These are phyloP conservation scores for Diacronema lutheri DNA, from an alignment of 78 protist genomes.

Conservation along the genomic window DNA sequence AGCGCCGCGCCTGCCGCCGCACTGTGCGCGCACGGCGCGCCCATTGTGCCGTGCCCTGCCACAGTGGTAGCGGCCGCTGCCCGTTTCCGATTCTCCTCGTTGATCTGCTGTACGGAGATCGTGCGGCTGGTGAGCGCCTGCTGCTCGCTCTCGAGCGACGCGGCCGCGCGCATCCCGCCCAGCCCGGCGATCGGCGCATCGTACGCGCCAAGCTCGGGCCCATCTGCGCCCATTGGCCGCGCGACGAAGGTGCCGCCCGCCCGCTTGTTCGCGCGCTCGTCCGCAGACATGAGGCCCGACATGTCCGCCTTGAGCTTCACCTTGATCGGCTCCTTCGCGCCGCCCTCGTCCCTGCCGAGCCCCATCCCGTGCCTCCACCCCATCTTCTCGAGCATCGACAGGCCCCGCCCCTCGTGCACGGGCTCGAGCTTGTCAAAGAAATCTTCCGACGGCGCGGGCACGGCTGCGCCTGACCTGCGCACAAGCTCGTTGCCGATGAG, in stretches of 20 bases:
- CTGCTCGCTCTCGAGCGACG: background rate
- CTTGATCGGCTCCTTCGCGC: background rate
- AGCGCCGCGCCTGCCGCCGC: too few relatives aligned
- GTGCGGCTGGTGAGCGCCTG: background rate
- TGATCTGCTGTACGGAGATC: background rate
- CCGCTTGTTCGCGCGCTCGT: background rate
- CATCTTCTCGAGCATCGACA: background rate
- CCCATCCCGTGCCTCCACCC: slow-evolving; percentile 3
- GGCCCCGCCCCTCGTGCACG: background rate
- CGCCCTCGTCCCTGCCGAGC: background rate
- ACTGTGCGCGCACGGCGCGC: too few relatives aligned
- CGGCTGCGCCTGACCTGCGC: background rate
- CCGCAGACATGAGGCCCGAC: background rate
- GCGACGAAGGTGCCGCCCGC: background rate
- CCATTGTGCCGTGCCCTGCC: too few relatives aligned
- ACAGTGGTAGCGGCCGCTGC: background rate
- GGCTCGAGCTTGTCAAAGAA: background rate
- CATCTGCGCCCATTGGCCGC: background rate
- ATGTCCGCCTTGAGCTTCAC: background rate
- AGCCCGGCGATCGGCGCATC: background rate
- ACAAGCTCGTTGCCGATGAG: background rate
- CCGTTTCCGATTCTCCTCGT: background rate
- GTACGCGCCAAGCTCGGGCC: background rate
- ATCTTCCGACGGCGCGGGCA: background rate
- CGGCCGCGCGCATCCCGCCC: background rate